Conservation (phyloP, 805 yeast genomes). For the Saccharomyces cerevisiae region DNA sequence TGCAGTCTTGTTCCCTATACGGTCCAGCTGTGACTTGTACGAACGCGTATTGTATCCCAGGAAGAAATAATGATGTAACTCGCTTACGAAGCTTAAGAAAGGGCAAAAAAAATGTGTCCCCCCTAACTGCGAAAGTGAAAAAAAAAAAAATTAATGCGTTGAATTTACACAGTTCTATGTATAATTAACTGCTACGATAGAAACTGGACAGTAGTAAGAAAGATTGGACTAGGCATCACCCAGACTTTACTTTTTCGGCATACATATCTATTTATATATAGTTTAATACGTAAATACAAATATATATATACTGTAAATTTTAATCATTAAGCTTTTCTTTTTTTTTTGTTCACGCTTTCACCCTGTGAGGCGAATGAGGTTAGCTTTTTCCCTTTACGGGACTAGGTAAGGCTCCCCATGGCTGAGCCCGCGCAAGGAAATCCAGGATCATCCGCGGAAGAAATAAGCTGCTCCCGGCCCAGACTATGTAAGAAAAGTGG, state of each 20-base stretch:
- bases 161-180: background rate
- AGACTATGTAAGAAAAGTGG: background rate
- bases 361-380: background rate
- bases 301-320: background rate
- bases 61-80: background rate
- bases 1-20: background rate
- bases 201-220: background rate
- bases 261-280: background rate
- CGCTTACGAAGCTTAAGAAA: background rate
- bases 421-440: background rate
- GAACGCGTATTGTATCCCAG: background rate
- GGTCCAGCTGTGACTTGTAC: background rate
- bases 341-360: background rate
- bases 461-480: background rate
- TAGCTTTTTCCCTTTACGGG: background rate
- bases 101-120: background rate
- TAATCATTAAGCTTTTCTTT: background rate
- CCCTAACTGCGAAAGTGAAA: background rate
- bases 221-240: background rate
- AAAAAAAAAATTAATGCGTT: background rate
- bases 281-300: background rate
- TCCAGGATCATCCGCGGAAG: background rate
- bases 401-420: background rate
- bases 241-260: background rate
- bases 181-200: background rate